Conservation (phyloP, 2,329 filamentous ascomycete species). For the Aureobasidium pullulans region DNA sequence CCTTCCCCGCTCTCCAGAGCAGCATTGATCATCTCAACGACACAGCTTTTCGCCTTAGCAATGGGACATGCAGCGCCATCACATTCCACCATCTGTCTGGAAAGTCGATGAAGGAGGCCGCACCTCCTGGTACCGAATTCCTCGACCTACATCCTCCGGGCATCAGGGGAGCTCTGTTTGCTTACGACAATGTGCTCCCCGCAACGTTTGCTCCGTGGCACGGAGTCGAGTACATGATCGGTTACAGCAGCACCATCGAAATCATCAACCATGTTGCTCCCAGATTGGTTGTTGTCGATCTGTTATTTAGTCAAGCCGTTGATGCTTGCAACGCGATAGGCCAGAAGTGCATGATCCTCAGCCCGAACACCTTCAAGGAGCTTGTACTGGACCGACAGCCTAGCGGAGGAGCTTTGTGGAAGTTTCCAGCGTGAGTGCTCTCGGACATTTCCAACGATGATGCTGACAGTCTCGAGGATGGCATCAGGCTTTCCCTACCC, state of each 20-base stretch:
- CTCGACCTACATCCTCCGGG: not conserved
- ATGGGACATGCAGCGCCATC: not conserved
- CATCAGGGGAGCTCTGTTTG: not conserved
- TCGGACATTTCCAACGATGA: not conserved
- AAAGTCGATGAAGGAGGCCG: not conserved
- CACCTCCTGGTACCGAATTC: not conserved
- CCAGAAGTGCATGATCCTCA: not conserved
- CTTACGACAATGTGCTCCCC: not conserved
- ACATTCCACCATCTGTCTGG: not conserved
- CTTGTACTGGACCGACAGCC: not conserved
- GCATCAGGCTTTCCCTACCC: not conserved
- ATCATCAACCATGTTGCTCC: not conserved
- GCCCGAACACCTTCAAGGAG: not conserved
- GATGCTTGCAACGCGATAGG: not conserved
- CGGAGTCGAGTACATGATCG: not conserved
- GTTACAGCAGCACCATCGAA: not conserved
- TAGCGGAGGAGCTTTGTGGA: conserved; percentile 1
- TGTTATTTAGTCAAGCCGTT: not conserved
- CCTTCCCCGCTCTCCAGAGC: not conserved
- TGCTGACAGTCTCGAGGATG: not conserved
- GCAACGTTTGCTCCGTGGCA: conserved; percentile 1
- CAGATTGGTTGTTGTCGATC: not conserved
- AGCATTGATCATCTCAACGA: not conserved
- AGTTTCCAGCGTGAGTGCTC: not conserved
- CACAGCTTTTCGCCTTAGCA: not conserved